phyloP scores from a whole-genome alignment of 108 stramenopile genomes.

The Schizochytrium sp. region DNA sequence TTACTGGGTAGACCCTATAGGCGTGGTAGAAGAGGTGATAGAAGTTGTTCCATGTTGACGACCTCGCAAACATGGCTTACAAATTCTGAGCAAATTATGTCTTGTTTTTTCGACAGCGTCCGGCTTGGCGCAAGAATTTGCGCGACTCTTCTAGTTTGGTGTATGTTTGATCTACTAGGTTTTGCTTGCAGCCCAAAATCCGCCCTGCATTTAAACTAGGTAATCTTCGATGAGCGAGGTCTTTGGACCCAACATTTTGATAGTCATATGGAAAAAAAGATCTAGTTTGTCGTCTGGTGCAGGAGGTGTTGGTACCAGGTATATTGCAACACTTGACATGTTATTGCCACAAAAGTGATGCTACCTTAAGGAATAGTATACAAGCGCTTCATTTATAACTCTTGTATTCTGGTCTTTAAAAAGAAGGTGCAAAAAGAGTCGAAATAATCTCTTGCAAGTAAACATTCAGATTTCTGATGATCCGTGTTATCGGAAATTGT shows the following conservation, averaged over 20 bases:
- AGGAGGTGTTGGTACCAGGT: too few relatives aligned
- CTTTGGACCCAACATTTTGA: constrained; percentile 33
- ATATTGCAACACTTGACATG: too few relatives aligned
- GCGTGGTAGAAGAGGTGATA: background rate
- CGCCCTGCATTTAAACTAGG: constrained; percentile 19
- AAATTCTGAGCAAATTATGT: background rate
- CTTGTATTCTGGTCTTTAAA: too few relatives aligned
- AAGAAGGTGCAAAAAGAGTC: too few relatives aligned
- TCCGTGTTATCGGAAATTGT: too few relatives aligned
- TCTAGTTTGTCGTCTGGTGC: too few relatives aligned
- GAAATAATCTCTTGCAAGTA: too few relatives aligned
- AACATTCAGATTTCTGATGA: too few relatives aligned
- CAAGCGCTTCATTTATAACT: too few relatives aligned
- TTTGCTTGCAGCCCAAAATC: constrained; percentile 29
- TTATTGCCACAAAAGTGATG: too few relatives aligned
- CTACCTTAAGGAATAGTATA: too few relatives aligned
- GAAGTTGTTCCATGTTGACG: background rate
- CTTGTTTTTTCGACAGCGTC: background rate
- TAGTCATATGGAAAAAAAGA: background rate
- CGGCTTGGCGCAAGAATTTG: background rate
- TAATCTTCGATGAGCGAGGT: constrained; percentile 7
- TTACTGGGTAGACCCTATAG: background rate
- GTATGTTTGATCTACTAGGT: background rate
- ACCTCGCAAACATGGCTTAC: background rate
- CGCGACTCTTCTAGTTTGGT: background rate